Conservation (phyloP, 2,329 filamentous ascomycete species). For the Diplodia intermedia region DNA sequence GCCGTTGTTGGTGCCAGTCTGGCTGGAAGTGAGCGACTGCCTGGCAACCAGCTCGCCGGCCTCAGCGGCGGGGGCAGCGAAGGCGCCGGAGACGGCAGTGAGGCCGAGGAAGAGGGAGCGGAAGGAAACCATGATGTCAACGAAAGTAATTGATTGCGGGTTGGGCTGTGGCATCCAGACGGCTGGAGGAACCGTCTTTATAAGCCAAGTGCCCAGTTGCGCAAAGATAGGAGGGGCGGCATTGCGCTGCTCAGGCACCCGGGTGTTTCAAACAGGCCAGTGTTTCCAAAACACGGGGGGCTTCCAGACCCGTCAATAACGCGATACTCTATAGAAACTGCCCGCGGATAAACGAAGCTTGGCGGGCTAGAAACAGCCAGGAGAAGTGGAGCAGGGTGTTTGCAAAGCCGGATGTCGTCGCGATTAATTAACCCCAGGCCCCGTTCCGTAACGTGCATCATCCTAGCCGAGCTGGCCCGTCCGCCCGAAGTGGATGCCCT, state of each 20-base stretch:
- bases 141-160: background rate
- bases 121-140: slow-evolving; percentile 50
- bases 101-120: slow-evolving; percentile 50
- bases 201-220: background rate
- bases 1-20: slow-evolving; percentile 62
- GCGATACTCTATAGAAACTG: slow-evolving; percentile 2
- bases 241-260: slow-evolving; percentile 4
- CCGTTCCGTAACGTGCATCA: slow-evolving; percentile 11
- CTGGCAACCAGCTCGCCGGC: slow-evolving; percentile 41
- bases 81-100: slow-evolving; percentile 44
- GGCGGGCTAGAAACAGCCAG: slow-evolving; percentile 10
- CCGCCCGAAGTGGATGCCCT: background rate
- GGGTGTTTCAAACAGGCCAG: slow-evolving; percentile 6
- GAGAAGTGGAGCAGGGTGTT: slow-evolving; percentile 14
- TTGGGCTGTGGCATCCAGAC: background rate
- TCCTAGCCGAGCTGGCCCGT: slow-evolving; percentile 15
- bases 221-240: background rate
- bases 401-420: background rate
- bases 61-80: slow-evolving; percentile 48
- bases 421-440: slow-evolving; percentile 21
- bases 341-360: slow-evolving; percentile 27
- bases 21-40: slow-evolving; percentile 52
- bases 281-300: slow-evolving; percentile 24
- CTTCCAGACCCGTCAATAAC: slow-evolving; percentile 2
- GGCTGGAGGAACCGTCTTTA: slow-evolving; percentile 8